Evolutionary conservation across 176 grass and related monocot genomes (phyloP), one percentile per base, ranked within the genome.

Genomic region (Echinochloa phyllopogon): DNA sequence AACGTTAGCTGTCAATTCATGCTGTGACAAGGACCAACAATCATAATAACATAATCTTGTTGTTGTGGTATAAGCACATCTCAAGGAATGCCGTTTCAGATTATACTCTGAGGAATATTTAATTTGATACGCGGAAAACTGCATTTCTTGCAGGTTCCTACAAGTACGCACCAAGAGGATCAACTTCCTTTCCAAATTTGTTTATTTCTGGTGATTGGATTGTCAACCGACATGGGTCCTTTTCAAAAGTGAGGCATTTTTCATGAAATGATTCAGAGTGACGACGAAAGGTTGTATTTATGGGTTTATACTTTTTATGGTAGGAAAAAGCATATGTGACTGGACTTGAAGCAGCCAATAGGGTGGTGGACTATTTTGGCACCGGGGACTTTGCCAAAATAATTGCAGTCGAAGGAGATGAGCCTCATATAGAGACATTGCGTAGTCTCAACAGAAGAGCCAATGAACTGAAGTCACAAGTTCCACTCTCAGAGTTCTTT

Each of bases 251-350:
- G 21, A 81, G 67, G 10, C 57, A 70, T 57, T 44, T 79, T 56
- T 48, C 60, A 74, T 6, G 76, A 49, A 72, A 58, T 38, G 23
- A 23, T 87, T 58, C 45, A 16, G 27, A 61, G 37, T 84, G 77
- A 74, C 37, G 55, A 14, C 29, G 24, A 79, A 79, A 56, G 1
- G 5, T 40, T 75, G 47, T 79, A 52, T 77, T 88, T 40, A 85
- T 69, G 38, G 12, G 24, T 66, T 72, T 36, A 80, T 50, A 21
- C 78, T 85, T 76, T 83, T 48, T 42, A 45, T 89, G 67, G 29
- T 81, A 97, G 95, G 92, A 97, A 86, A 97, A 94, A 72, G 92
- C 95, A 16, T 94, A 89, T 65, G 95, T 97, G 25, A 97, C 92
- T 74, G 95, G 95, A 69, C 88, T 97, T 24, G 92, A 97, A 86